These are phyloP conservation scores for Thermomucor indicae-seudaticae DNA, from an alignment of 371 early-diverging fungal species.

Conservation along the genomic window DNA sequence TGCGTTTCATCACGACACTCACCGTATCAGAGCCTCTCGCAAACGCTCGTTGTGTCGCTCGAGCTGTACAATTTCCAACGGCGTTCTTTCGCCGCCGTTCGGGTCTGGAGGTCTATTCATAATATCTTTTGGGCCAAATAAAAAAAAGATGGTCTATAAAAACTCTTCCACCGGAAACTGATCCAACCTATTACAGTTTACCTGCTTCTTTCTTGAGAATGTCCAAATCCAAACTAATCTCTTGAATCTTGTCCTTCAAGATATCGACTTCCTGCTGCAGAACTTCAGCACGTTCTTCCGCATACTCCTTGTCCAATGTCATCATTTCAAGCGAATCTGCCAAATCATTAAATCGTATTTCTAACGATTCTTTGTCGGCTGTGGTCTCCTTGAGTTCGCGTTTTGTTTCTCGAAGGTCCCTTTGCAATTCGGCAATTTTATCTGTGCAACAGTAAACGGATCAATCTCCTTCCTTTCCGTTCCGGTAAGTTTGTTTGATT, in stretches of 20 bases:
- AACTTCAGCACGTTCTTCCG: slow-evolving; percentile 82
- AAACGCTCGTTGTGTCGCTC: slow-evolving; percentile 84
- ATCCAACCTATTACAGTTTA: slow-evolving; percentile 5
- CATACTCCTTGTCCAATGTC: slow-evolving; percentile 89
- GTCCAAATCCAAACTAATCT: slow-evolving; percentile 68
- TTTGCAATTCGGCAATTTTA: slow-evolving; percentile 69
- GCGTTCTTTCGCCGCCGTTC: slow-evolving; percentile 38
- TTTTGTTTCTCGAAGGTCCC: slow-evolving; percentile 64
- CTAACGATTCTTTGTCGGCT: slow-evolving; percentile 61
- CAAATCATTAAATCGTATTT: slow-evolving; percentile 66
- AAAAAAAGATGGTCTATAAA: not conserved
- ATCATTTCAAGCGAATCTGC: slow-evolving; percentile 80
- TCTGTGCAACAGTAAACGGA: slow-evolving; percentile 10
- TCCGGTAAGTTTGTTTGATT: not conserved
- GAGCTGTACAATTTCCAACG: slow-evolving; percentile 63
- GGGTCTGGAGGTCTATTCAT: slow-evolving; percentile 29
- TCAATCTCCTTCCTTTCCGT: not conserved
- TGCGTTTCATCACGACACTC: slow-evolving; percentile 5
- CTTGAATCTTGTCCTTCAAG: slow-evolving; percentile 82
- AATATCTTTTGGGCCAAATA: slow-evolving; percentile 18
- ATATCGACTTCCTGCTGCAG: slow-evolving; percentile 69
- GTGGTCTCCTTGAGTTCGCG: slow-evolving; percentile 53
- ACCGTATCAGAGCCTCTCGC: slow-evolving; percentile 79
- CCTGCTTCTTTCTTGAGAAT: slow-evolving; percentile 65
- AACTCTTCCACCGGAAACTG: not conserved